phyloP scores from a whole-genome alignment of 257 asterid genomes.

The Cynanchum wilfordii region DNA sequence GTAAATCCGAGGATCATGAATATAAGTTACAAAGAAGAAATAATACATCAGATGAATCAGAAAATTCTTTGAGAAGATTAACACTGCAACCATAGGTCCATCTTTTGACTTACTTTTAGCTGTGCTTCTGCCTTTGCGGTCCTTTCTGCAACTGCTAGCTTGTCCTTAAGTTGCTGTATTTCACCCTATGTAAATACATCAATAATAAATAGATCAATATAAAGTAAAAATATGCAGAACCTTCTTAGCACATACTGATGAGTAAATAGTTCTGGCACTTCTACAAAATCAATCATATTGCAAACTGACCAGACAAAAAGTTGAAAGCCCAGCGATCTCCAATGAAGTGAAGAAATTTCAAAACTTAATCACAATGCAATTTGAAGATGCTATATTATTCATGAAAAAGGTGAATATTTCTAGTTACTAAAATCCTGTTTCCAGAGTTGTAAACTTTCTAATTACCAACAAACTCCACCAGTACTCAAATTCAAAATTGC shows the following conservation, averaged over 20 bases:
- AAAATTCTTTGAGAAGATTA: background rate
- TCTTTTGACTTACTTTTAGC: constrained; percentile 46
- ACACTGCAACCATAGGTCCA: background rate
- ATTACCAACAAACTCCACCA: background rate
- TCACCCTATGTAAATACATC: constrained; percentile 43
- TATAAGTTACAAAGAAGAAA: constrained; percentile 14
- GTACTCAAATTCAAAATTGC: background rate
- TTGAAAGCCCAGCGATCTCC: background rate
- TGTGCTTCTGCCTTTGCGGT: constrained; percentile 84
- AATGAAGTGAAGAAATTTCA: background rate
- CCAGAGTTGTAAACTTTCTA: background rate
- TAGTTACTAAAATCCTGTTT: background rate
- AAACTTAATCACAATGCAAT: background rate
- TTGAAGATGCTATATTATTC: background rate
- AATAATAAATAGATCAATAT: constrained; percentile 7
- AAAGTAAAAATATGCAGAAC: background rate
- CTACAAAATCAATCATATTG: background rate
- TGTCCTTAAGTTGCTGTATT: constrained; percentile 76
- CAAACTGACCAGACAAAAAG: background rate
- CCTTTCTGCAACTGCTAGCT: constrained; percentile 73
- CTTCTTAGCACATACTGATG: background rate
- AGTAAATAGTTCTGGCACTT: background rate
- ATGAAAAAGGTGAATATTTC: background rate
- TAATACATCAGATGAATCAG: background rate
- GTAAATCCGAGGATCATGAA: constrained; percentile 16